Conservation (phyloP, 2,329 filamentous ascomycete species). For the Aschersonia sp. region DNA sequence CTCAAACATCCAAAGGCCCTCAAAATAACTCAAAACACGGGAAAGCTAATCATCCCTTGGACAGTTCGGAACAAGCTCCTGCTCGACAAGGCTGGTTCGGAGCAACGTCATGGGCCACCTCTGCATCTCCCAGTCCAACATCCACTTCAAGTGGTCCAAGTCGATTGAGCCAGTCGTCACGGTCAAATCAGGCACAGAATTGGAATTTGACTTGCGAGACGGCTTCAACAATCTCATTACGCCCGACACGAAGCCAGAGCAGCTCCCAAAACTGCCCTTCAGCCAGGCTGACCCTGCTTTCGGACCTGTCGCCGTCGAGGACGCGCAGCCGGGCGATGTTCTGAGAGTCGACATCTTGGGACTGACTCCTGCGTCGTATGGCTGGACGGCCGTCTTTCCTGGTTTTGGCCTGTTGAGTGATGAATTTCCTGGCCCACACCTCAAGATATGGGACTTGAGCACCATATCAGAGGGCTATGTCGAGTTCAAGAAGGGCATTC, state of each 20-base stretch:
- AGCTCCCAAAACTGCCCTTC: slow-evolving; percentile 25
- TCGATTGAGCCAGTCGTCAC: slow-evolving; percentile 27
- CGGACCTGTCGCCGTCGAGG: slow-evolving; percentile 33
- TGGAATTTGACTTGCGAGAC: slow-evolving; percentile 34
- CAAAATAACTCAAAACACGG: too few relatives aligned
- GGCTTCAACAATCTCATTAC: slow-evolving; percentile 35
- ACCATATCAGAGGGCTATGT: slow-evolving; percentile 12
- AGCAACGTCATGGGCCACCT: slow-evolving; percentile 1
- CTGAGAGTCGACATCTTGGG: slow-evolving; percentile 34
- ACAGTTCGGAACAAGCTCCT: too few relatives aligned
- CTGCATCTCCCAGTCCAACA: slow-evolving; percentile 13
- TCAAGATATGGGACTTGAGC: slow-evolving; percentile 34
- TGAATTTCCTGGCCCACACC: slow-evolving; percentile 25
- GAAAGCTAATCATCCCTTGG: not conserved
- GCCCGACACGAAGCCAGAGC: slow-evolving; percentile 22
- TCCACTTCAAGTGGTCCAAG: slow-evolving; percentile 34
- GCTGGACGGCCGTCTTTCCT: slow-evolving; percentile 37
- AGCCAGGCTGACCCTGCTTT: slow-evolving; percentile 30
- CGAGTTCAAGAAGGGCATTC: slow-evolving; percentile 30
- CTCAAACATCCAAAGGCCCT: too few relatives aligned
- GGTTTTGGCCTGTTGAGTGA: slow-evolving; percentile 34
- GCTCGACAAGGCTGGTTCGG: too few relatives aligned
- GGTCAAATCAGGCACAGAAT: slow-evolving; percentile 28
- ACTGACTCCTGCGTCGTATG: slow-evolving; percentile 28
- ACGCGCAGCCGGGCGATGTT: slow-evolving; percentile 34